Percentiles rank a stretch among this genome's conserved stretches.
Conservation (phyloP, 1,284 basidiomycete genomes). For the Melanopsichium pennsylvanicum region DNA sequence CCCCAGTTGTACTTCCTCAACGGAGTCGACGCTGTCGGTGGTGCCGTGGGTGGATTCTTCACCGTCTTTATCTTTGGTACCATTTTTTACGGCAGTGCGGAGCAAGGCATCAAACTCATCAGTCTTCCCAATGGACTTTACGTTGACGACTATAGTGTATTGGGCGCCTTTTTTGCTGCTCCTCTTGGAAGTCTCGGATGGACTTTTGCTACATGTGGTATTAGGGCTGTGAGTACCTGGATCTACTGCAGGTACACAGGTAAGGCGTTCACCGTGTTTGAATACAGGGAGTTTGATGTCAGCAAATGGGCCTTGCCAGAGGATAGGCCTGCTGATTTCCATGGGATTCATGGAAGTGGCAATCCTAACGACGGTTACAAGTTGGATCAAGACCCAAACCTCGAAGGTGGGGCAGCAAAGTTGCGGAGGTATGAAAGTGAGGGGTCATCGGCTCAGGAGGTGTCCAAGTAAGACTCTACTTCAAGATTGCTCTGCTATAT, state of each 20-base stretch:
- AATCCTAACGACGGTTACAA: constrained; percentile 55
- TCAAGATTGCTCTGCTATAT: too few species aligned
- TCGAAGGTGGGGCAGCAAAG: constrained; percentile 1
- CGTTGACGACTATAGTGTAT: constrained; percentile 59
- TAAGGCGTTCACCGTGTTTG: constrained; percentile 43
- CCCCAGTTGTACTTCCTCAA: constrained; percentile 60
- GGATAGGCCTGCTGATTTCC: constrained; percentile 51
- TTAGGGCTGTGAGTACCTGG: constrained; percentile 38
- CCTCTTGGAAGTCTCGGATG: constrained; percentile 61
- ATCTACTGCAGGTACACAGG: constrained; percentile 40
- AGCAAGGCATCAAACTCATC: constrained; percentile 54
- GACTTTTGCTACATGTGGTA: constrained; percentile 50
- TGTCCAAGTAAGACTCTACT: not conserved
- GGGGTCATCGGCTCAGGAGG: not conserved
- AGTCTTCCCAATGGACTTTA: constrained; percentile 62
- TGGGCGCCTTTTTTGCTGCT: constrained; percentile 64
- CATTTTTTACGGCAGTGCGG: constrained; percentile 58
- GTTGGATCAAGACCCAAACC: constrained; percentile 19
- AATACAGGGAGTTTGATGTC: constrained; percentile 46
- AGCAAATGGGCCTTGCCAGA: constrained; percentile 51
- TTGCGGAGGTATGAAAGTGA: constrained; percentile 6
- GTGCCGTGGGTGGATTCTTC: constrained; percentile 65
- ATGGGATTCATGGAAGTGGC: constrained; percentile 42
- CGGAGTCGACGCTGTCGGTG: constrained; percentile 62
- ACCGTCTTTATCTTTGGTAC: constrained; percentile 65